Percentiles rank a stretch among this genome's conserved stretches.
These are phyloP conservation scores for Lithocarpus polystachyus DNA, from an alignment of 306 rosid genomes.

Conservation along the genomic window DNA sequence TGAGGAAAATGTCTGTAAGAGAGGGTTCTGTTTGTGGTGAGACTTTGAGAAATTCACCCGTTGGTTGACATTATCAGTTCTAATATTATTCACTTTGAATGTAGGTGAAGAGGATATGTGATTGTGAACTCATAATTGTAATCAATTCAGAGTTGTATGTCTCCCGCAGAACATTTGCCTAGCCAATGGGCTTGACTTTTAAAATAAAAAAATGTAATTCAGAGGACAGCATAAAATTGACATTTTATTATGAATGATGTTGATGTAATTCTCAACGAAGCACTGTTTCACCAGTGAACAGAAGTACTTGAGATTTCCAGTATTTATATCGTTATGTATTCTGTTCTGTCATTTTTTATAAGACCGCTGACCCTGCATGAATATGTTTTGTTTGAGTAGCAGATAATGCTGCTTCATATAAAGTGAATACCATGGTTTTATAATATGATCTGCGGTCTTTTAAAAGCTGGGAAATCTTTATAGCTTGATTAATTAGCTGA, in stretches of 20 bases:
- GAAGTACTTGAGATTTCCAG: too few species aligned
- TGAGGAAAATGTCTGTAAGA: background rate
- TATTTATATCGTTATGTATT: too few species aligned
- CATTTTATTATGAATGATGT: too few species aligned
- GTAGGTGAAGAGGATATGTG: background rate
- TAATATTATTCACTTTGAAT: background rate
- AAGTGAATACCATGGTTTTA: background rate
- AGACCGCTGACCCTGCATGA: background rate
- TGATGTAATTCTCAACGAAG: too few species aligned
- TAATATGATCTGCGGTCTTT: background rate
- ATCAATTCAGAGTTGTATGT: background rate
- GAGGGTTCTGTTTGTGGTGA: background rate
- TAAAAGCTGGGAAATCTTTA: background rate
- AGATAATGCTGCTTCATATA: background rate
- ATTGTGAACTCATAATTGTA: background rate
- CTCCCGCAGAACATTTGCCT: background rate
- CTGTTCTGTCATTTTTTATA: background rate
- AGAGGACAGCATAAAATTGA: too few species aligned
- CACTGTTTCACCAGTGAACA: too few species aligned
- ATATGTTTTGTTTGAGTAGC: background rate
- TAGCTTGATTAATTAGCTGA: background rate
- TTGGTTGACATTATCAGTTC: background rate
- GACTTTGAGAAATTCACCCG: background rate
- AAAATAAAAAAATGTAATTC: too few species aligned
- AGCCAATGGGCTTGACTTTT: background rate